Base-by-base conservation (phyloP, 192 early-diverging fungal genomes). In the Linnemannia hyalina region DNA sequence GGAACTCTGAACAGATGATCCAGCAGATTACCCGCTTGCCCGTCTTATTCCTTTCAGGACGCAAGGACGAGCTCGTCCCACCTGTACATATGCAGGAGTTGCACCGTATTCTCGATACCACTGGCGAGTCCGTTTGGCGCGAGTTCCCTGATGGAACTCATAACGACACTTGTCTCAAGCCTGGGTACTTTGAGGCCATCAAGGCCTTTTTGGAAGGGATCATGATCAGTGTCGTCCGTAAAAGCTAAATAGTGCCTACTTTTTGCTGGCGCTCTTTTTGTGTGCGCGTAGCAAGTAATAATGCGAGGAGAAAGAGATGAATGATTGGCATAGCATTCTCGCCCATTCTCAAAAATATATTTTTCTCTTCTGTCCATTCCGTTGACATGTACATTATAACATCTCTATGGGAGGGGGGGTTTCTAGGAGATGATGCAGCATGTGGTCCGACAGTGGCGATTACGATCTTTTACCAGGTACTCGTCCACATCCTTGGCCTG, bases 121-220 rank as follows among this genome's bases (percentile, higher is more conserved):
- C 88, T n/a, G 82, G 89, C 63, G 65, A 71, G 10, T 82, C 83
- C 36, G 77, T 73, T 18, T 91, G 93, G 93, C 90, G 92, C 46
- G 90, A 91, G 82, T 98, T 98, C 88, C 80, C 83, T 16, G 79
- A 94, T n/a, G 98, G 98, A 26, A 96, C 92, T 57, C 98, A 99
- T 88, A 98, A 98, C 81, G 97, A 98, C 65, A 98, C 97, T 8
- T 95, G 94, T 70, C 73, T 96, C 38, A 95, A 99, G 93, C 90
- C 83, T 8, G 95, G 93, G 0, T 99, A 98, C 84, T 97, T 96
- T 90, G 95, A 96, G 60, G 77, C 89, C 6, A 95, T 99, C 35
- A 82, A 88, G 23, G 77, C 55, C 9, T 96, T 95, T 88, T 23
- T 90, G 40, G 83, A 88, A 9, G 83, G 84, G 3, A 78, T 82